phyloP scores from a whole-genome alignment of 2,329 filamentous ascomycete species.

The Verticillium longisporum region DNA sequence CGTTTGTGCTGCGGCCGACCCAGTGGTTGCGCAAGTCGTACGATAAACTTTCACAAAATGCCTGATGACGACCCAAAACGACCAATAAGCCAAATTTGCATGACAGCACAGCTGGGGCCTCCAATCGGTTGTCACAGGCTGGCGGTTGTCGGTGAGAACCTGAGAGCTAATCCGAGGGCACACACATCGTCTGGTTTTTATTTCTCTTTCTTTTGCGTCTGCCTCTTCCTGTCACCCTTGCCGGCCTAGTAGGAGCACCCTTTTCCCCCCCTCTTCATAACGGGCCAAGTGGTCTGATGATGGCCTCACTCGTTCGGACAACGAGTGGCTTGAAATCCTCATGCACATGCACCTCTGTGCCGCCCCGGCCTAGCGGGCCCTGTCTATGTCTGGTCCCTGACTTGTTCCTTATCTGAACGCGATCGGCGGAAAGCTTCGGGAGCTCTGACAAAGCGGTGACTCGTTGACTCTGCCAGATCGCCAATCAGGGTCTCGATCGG shows the following conservation, averaged over 20 bases:
- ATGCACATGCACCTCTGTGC: not conserved
- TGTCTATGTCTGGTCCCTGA: not conserved
- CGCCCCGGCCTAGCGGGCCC: not conserved
- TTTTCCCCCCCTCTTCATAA: not conserved
- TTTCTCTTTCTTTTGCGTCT: not conserved
- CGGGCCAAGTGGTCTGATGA: no score
- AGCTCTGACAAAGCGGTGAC: slow-evolving; percentile 6
- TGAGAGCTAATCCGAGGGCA: slow-evolving; percentile 36
- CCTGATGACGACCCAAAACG: slow-evolving; percentile 28
- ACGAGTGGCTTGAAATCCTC: not conserved
- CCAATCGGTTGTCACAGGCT: slow-evolving; percentile 5
- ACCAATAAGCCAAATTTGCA: slow-evolving; percentile 36
- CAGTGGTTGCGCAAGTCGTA: slow-evolving; percentile 4
- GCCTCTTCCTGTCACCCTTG: no score
- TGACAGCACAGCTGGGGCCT: slow-evolving; percentile 21
- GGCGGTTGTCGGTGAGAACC: slow-evolving; percentile 30
- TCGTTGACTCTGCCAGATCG: slow-evolving; percentile 6
- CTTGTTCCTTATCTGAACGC: not conserved
- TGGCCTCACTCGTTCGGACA: no score
- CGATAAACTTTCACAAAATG: slow-evolving; percentile 9
- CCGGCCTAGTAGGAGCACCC: no score
- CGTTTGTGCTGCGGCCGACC: slow-evolving; percentile 2
- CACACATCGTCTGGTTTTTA: slow-evolving; percentile 2
- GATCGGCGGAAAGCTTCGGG: not conserved
- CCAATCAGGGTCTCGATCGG: slow-evolving; percentile 6